phyloP scores from a whole-genome alignment of 169 alveolate species.

The Plasmodium vivax region DNA sequence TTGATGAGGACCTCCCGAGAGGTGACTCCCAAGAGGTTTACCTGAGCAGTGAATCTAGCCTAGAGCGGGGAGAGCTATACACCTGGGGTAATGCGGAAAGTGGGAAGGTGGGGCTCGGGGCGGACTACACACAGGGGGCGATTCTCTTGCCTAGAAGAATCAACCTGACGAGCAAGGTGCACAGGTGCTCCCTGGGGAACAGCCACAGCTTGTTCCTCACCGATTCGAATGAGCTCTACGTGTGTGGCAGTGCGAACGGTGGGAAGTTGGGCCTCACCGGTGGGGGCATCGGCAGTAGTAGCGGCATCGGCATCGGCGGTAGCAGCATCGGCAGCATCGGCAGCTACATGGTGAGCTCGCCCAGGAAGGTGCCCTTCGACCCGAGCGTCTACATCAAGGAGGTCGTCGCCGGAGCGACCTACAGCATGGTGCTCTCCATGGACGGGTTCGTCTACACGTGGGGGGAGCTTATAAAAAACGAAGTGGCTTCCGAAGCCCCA shows the following conservation, averaged over 20 bases:
- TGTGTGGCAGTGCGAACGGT: constrained; percentile 89
- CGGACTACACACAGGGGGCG: constrained; percentile 76
- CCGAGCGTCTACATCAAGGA: constrained; percentile 74
- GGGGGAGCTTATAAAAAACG: constrained; percentile 77
- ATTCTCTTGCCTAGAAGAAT: constrained; percentile 86
- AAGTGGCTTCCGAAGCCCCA: constrained; percentile 7
- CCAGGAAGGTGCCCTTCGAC: constrained; percentile 59
- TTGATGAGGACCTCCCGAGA: not conserved
- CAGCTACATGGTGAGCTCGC: constrained; percentile 27
- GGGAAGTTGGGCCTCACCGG: constrained; percentile 83
- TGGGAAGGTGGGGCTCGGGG: constrained; percentile 91
- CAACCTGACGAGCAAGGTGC: constrained; percentile 78
- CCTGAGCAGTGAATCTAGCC: not conserved
- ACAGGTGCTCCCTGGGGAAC: constrained; percentile 85
- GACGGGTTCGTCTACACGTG: constrained; percentile 82
- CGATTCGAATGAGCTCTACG: constrained; percentile 80
- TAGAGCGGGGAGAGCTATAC: constrained; percentile 85
- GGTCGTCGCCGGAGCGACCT: constrained; percentile 80
- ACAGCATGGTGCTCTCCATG: constrained; percentile 77
- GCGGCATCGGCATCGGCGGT: too few species aligned
- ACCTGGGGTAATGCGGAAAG: constrained; percentile 90
- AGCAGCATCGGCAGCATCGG: too few species aligned
- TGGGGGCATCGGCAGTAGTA: too few species aligned
- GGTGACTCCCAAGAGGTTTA: not conserved
- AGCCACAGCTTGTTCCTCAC: constrained; percentile 85